Conservation (phyloP, 202 grass and related monocot species). For the Brachypodium distachyon region DNA sequence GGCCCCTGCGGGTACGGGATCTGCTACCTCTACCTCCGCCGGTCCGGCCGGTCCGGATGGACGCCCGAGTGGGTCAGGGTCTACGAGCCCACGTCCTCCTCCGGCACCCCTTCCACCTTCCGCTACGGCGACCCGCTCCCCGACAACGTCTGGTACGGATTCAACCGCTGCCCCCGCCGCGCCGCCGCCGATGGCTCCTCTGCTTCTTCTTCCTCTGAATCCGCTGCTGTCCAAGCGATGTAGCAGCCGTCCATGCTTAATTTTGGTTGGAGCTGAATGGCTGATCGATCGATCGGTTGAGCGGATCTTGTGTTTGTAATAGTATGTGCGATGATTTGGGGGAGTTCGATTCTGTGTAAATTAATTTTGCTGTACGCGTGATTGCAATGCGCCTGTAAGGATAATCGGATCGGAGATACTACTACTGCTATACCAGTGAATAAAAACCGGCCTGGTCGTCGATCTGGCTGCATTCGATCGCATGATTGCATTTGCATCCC, state of each 20-base stretch:
- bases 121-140: slow-evolving; percentile 50
- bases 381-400: no score
- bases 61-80: slow-evolving; percentile 62
- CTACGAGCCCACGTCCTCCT: slow-evolving; percentile 44
- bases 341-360: no score
- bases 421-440: no score
- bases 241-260: no score
- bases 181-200: background rate
- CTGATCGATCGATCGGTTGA: no score
- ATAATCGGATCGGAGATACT: no score
- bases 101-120: slow-evolving; percentile 46
- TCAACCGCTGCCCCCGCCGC: slow-evolving; percentile 42
- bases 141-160: slow-evolving; percentile 59
- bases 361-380: no score
- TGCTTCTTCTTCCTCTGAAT: background rate
- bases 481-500: no score
- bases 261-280: no score
- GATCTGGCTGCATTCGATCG: no score
- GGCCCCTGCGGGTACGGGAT: slow-evolving; percentile 83
- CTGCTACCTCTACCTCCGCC: slow-evolving; percentile 86
- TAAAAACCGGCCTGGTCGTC: no score
- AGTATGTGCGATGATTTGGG: background rate
- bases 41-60: slow-evolving; percentile 48
- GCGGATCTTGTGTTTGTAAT: background rate
- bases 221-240: background rate